Percentiles rank a stretch among this genome's conserved stretches.
These are phyloP conservation scores for Maudiozyma serrabonitensis DNA, from an alignment of 805 yeast genomes.

Conservation along the genomic window DNA sequence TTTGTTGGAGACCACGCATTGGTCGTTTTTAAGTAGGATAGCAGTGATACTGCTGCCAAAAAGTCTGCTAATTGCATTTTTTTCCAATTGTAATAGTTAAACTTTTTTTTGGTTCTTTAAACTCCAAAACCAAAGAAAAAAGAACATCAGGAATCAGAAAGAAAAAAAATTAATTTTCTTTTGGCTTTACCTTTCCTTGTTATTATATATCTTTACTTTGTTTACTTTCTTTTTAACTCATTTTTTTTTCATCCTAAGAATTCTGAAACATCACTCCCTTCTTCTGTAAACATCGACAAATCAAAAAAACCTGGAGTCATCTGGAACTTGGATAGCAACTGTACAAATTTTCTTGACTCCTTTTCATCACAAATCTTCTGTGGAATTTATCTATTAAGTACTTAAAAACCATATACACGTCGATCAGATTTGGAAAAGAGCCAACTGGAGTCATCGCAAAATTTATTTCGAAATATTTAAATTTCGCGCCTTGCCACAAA, in stretches of 20 bases:
- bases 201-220: background rate
- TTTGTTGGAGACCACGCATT: constrained; percentile 34
- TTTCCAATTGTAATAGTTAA: background rate
- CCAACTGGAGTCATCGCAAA: background rate
- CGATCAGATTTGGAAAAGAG: background rate
- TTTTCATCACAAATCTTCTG: too few species aligned
- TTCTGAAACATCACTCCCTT: too few species aligned
- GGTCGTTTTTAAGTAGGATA: background rate
- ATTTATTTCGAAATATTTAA: background rate
- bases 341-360: too few species aligned
- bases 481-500: background rate
- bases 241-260: background rate
- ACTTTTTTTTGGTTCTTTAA: background rate
- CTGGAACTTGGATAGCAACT: too few species aligned
- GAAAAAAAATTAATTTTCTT: background rate
- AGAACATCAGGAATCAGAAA: background rate
- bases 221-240: background rate
- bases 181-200: background rate
- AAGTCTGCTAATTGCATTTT: background rate
- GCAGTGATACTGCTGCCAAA: background rate
- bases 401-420: background rate
- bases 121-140: background rate
- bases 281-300: too few species aligned
- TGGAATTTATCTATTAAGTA: background rate
- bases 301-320: too few species aligned